Conservation (phyloP, 176 grass and related monocot genomes). For the Avena sativa region DNA sequence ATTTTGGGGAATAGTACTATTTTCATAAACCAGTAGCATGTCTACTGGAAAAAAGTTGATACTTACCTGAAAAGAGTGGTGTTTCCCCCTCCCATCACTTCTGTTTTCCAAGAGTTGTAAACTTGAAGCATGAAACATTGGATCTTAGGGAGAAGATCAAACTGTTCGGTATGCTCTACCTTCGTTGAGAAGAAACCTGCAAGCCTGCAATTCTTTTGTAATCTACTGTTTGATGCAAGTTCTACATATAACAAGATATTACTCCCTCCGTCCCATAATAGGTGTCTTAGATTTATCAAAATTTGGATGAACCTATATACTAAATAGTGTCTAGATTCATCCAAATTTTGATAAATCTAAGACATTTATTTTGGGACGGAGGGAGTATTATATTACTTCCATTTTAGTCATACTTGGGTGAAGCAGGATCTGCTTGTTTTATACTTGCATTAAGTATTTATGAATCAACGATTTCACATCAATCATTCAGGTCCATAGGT, state of each 20-base stretch:
- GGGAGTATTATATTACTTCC: neutral
- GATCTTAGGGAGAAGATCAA: neutral
- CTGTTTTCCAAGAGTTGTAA: conserved; percentile 36
- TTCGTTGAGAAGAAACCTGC: conserved; percentile 2
- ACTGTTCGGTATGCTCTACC: neutral
- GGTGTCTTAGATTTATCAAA: too few species aligned
- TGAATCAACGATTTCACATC: neutral
- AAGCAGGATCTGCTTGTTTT: neutral
- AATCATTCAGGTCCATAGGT: neutral
- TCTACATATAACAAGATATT: neutral
- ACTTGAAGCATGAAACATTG: conserved; percentile 38
- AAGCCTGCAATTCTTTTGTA: conserved; percentile 3
- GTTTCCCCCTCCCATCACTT: conserved; percentile 25
- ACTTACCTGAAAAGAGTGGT: conserved; percentile 34
- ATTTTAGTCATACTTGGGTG: neutral
- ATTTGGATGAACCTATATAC: too few species aligned
- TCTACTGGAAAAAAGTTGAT: neutral
- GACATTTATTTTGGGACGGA: too few species aligned
- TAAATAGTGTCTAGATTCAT: too few species aligned
- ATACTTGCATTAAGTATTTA: neutral
- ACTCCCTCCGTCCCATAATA: too few species aligned
- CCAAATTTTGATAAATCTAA: too few species aligned
- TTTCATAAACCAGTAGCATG: neutral
- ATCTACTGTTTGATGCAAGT: conserved; percentile 14
- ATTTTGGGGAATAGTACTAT: neutral